Percentiles rank a stretch among this genome's conserved stretches.
phyloP scores from a whole-genome alignment of 805 yeast genomes.

The Kregervanrija pseudodelftensis region DNA sequence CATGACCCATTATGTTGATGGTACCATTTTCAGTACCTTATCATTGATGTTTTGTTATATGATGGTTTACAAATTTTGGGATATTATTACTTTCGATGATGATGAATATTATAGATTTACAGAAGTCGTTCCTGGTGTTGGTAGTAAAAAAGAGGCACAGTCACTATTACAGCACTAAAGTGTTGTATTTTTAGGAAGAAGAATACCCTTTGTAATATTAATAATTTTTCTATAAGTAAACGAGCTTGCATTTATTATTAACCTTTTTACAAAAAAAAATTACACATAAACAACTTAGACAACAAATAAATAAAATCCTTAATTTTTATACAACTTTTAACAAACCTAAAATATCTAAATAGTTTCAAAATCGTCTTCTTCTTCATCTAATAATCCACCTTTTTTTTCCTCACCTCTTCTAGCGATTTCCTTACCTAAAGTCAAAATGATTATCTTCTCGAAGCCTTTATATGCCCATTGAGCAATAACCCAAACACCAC shows the following conservation, averaged over 20 bases:
- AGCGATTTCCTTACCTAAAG: slow-evolving; percentile 52
- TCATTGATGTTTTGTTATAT: slow-evolving; percentile 76
- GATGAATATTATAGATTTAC: slow-evolving; percentile 59
- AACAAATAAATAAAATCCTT: neutral
- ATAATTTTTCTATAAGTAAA: too few species aligned
- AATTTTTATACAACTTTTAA: neutral
- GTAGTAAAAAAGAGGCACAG: slow-evolving; percentile 11
- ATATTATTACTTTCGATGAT: slow-evolving; percentile 89
- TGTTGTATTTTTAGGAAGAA: too few species aligned
- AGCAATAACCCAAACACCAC: slow-evolving; percentile 69
- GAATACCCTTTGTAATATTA: too few species aligned
- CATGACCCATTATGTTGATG: slow-evolving; percentile 83
- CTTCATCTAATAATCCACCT: slow-evolving; percentile 24
- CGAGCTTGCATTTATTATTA: too few species aligned
- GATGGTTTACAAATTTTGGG: slow-evolving; percentile 98
- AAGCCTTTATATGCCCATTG: slow-evolving; percentile 54
- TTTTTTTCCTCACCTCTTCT: slow-evolving; percentile 41
- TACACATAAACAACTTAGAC: neutral
- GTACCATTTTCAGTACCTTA: slow-evolving; percentile 75
- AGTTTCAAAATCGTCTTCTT: slow-evolving; percentile 21
- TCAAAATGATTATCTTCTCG: slow-evolving; percentile 45
- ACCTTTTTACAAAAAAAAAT: too few species aligned
- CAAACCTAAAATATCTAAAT: slow-evolving; percentile 11
- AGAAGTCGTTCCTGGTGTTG: slow-evolving; percentile 18
- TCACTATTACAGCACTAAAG: slow-evolving; percentile 5